Conservation (phyloP, 352 stramenopile species). For the Globisporangium barbulae region DNA sequence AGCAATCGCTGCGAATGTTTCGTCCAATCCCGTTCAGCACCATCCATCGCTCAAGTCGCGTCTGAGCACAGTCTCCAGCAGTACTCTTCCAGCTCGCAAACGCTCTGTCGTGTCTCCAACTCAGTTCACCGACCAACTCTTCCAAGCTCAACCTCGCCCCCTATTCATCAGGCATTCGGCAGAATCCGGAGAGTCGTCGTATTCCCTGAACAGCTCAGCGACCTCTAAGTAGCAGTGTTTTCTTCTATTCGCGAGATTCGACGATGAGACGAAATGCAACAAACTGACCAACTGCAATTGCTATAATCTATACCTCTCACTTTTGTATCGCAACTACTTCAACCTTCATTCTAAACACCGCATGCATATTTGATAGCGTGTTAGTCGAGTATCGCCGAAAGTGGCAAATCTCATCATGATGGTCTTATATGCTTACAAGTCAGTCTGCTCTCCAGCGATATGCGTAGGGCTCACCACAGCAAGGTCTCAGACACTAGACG, state of each 20-base stretch:
- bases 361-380: neutral
- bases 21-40: neutral
- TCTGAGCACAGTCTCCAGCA: too few relatives aligned
- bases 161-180: neutral
- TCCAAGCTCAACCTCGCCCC: neutral
- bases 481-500: neutral
- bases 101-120: neutral
- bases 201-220: neutral
- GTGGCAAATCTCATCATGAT: neutral
- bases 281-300: too few relatives aligned
- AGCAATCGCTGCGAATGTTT: too few relatives aligned
- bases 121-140: neutral
- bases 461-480: neutral
- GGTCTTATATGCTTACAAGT: neutral
- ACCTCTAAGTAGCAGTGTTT: neutral
- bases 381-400: neutral
- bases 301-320: too few relatives aligned
- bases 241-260: neutral
- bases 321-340: neutral
- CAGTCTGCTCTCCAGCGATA: neutral
- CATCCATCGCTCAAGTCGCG: neutral
- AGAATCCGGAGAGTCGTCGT: neutral
- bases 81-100: neutral
- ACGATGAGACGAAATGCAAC: neutral
- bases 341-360: neutral